Conservation (phyloP, 257 asterid species). For the Scutellaria barbata region DNA sequence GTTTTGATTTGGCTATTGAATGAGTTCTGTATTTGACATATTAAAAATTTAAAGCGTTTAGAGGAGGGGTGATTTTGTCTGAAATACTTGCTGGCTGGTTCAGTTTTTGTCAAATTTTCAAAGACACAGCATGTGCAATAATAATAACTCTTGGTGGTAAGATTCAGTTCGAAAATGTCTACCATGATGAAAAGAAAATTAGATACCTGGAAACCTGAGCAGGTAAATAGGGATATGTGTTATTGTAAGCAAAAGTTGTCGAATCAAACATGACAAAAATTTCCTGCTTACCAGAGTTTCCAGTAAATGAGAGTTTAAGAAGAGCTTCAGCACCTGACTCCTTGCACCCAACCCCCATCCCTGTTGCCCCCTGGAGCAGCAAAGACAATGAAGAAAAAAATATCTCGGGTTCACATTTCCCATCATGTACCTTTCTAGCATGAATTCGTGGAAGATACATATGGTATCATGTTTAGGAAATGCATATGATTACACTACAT, state of each 20-base stretch:
- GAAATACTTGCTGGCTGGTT: constrained; percentile 3
- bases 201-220: background rate
- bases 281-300: background rate
- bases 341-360: background rate
- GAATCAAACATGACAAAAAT: background rate
- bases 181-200: background rate
- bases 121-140: background rate
- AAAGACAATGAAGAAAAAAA: background rate
- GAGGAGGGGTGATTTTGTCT: background rate
- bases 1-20: background rate
- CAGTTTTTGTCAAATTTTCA: background rate
- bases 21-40: background rate
- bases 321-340: background rate
- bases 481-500: background rate
- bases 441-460: too few species aligned
- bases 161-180: background rate
- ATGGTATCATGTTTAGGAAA: background rate
- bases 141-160: background rate
- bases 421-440: too few species aligned
- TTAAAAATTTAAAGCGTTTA: background rate
- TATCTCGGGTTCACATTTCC: too few species aligned
- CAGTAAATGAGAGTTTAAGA: background rate
- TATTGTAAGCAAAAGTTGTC: background rate
- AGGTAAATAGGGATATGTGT: too few species aligned
- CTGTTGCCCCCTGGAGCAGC: background rate